Evolutionary conservation across 2,329 filamentous ascomycete species (phyloP), one percentile per base, ranked within the genome.

Genomic region (Xylariaceae sp.): DNA sequence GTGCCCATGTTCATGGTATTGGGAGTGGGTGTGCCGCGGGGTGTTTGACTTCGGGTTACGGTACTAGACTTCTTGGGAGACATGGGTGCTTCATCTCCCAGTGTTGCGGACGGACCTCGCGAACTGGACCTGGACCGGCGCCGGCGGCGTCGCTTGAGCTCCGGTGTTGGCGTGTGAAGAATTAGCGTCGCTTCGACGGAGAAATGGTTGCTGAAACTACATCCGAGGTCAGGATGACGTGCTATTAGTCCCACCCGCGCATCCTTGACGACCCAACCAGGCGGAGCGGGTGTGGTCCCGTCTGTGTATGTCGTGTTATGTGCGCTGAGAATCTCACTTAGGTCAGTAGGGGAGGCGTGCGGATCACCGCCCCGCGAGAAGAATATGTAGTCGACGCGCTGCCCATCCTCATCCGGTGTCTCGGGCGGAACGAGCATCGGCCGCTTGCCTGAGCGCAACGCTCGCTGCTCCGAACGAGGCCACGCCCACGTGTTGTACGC

Each of bases 381-480:
- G 75, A 99, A 98, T 69, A 99, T 89, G 75, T 99, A 99, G 75
- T 99, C 95, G 44, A 98, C 82, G 19, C 95, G 82, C 73, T 96
- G 94, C n/a, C 90, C 94, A 21, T 79, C 81, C 0, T 85, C 86
- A 70, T 97, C 93, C 3, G 80, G 74, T 0, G 85, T 84, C 43
- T 88, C 82, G 0, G 83, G 82, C n/a, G 88, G 79, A 6, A 96
- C 80, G 4, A 79, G 73, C 36, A 87, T 79, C 11, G 74, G 67
- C n/a, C 87, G 81, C 52, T 84, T 81, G 0, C 88, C 88, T 41
- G 84, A 84, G 14, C 83, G 83, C 2, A 96, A 78, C 5, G 81
- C 81, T 68, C 89, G 89, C 72, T 86, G 88, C 67, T 90, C 81
- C 14, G 78, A 78, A 67, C 90, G 86, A 56, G 86, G 81, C 94